Conservation (phyloP, 2,329 filamentous ascomycete genomes). For the Ophiostoma quercus region DNA sequence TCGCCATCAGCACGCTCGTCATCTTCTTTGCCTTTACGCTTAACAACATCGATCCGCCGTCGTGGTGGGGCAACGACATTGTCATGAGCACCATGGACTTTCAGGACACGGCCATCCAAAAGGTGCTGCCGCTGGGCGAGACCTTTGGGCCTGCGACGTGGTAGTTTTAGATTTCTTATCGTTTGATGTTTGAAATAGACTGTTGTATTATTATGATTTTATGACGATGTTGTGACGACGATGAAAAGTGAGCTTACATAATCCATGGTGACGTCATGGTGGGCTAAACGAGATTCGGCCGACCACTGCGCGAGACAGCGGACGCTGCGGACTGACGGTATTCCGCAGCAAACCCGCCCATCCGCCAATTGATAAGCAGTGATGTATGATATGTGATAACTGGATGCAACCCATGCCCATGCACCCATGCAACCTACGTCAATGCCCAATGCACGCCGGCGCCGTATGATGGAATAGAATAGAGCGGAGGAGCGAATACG, state of each 20-base stretch:
- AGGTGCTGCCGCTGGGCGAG: conserved; percentile 47
- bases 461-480: not conserved
- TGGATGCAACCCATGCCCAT: no score
- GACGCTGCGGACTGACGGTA: no score
- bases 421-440: not conserved
- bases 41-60: conserved; percentile 54
- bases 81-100: conserved; percentile 58
- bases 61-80: conserved; percentile 65
- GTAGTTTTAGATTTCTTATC: conserved; percentile 33
- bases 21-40: conserved; percentile 67
- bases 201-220: not conserved
- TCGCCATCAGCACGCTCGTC: conserved; percentile 61
- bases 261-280: no score
- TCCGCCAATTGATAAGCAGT: no score
- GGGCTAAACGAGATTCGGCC: no score
- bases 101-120: conserved; percentile 54
- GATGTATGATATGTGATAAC: no score
- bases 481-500: not conserved
- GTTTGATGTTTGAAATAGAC: no score
- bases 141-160: conserved; percentile 58
- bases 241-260: no score
- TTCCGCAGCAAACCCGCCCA: no score
- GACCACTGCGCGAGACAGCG: no score
- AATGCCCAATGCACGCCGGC: not conserved
- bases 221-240: not conserved